A percentile compares a stretch with the other conserved stretches of the same genome.
These are phyloP conservation scores for Phytopythium delawarense DNA, from an alignment of 352 stramenopile species.

Conservation along the genomic window DNA sequence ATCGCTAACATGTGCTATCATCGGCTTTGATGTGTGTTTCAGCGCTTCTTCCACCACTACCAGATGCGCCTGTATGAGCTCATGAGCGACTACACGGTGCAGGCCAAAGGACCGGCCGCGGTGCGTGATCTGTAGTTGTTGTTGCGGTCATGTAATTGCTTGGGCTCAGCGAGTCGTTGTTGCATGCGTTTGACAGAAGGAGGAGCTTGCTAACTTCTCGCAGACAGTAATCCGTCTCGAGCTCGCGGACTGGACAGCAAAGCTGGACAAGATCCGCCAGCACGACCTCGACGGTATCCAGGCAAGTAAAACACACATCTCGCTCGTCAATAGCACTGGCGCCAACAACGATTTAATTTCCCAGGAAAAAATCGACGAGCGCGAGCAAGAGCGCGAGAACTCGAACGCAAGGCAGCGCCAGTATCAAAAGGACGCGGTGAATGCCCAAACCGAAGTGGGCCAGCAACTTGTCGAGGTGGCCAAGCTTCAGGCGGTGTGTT, in stretches of 20 bases:
- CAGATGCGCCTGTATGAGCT: slow-evolving; percentile 64
- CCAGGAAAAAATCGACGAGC: slow-evolving; percentile 48
- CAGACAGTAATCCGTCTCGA: slow-evolving; percentile 52
- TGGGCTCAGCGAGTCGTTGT: not conserved
- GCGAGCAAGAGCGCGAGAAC: slow-evolving; percentile 47
- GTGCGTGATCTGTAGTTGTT: slow-evolving; percentile 17
- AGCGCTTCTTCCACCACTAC: slow-evolving; percentile 77
- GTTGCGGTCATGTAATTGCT: not conserved
- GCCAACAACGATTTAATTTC: not conserved
- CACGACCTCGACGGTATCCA: slow-evolving; percentile 49
- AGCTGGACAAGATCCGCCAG: slow-evolving; percentile 60
- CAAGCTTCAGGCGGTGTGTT: slow-evolving; percentile 56
- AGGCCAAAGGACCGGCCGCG: slow-evolving; percentile 53
- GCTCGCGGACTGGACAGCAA: slow-evolving; percentile 43
- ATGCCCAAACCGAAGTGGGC: slow-evolving; percentile 56
- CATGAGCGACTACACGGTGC: slow-evolving; percentile 67
- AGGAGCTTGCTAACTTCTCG: slow-evolving; percentile 64
- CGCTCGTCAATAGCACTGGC: not conserved
- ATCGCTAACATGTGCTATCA: not conserved
- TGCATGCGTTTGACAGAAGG: slow-evolving; percentile 29
- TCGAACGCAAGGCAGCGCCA: slow-evolving; percentile 52
- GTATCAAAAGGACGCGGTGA: slow-evolving; percentile 55
- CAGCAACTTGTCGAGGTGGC: slow-evolving; percentile 59
- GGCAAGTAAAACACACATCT: slow-evolving; percentile 6
- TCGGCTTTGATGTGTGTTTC: not conserved